Base-by-base conservation (phyloP, 768 basidiomycete genomes). In the Gelatoporia subvermispora region DNA sequence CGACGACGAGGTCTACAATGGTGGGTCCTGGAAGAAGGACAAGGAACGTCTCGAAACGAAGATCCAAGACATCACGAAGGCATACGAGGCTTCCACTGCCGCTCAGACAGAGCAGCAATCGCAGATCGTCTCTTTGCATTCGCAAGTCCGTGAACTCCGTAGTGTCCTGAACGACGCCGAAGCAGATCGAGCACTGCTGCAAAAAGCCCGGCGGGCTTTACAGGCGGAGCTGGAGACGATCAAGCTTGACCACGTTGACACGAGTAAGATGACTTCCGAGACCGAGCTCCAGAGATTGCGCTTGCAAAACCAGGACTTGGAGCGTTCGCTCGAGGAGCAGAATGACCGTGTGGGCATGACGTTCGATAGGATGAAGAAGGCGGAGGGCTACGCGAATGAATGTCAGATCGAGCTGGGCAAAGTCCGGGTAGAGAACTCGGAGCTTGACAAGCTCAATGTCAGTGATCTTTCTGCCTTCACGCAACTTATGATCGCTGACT, bases 11-110 rank as follows among this genome's bases (percentile, higher is more conserved):
- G 74, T 85, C 8, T 86, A 84, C 64, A 85, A 78, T 48, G 83
- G 85, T 41, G 77, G 82, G 13, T 79, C 84, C 3, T 92, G 89
- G 91, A 85, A 85, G 70, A 86, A 88, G 60, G 90, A 93, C 69
- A 89, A 83, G 64, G 89, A 92, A 50, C 84, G 88, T 10, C 71
- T 92, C 68, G 88, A 93, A 52, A 85, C 79, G 45, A 91, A 88
- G 75, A 88, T 93, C 45, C 64, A 63, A 4, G 86, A 92, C 62
- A 60, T 90, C 49, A 82, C 78, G 20, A 82, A 81, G 47, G 88
- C 85, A 1, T 90, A 84, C 61, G 87, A 90, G 55, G 72, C 82
- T 1, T 84, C 88, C 1, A 77, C 75, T 1, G 76, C 75, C 35
- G 84, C 79, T 0, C 88, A 90, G 57, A 70, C 81, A 0, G 90